Base-by-base conservation (phyloP, 371 early-diverging fungal species). In the Rhizomucor miehei region DNA sequence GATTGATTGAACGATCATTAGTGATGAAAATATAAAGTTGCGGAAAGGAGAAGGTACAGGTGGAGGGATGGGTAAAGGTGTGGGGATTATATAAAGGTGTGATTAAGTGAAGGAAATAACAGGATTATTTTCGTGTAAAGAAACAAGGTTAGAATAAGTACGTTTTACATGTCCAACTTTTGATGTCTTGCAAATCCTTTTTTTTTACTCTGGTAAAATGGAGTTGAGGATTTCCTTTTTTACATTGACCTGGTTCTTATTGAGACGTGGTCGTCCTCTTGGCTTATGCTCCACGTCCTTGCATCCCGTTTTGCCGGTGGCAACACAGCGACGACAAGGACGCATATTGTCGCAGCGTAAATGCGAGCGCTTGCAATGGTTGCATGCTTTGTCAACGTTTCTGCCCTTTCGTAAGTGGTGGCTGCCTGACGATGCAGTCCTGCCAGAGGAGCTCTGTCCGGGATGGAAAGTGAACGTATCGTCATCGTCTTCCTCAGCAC, bases 261-360 rank as follows among this genome's bases (percentile, higher is more conserved):
- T 55, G n/a, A 68, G 48, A 39, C 57, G 61, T 39, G 76, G 77
- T 17, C 77, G 54, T 24, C 77, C 77, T 41, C 77, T 57, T 3
- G 77, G 73, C 35, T 76, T 76, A 54, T 76, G 77, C 38, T 76
- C 63, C 5, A 76, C 77, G 60, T 76, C 77, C 48, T 70, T 64
- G 53, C 77, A 76, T 8, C 70, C 77, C 10, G 60, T 62, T 41
- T 72, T 76, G 6, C 77, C 77, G 0, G 77, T 70, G 14, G 69
- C 65, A 14, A 73, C 63, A 49, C 77, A 76, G 8, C 77, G 67
- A 20, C 68, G 64, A 50, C 77, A 76, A 4, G 77, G 77, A 13
- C 77, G 54, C 67, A 69, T 65, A 17, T 76, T 65, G 37, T 76
- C 77, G 48, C 77, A 76, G 14, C 73, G 61, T 14, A 76, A 53